Evolutionary conservation across 352 stramenopile genomes (phyloP).

Genomic region (Globisporangium heterothallicum): DNA sequence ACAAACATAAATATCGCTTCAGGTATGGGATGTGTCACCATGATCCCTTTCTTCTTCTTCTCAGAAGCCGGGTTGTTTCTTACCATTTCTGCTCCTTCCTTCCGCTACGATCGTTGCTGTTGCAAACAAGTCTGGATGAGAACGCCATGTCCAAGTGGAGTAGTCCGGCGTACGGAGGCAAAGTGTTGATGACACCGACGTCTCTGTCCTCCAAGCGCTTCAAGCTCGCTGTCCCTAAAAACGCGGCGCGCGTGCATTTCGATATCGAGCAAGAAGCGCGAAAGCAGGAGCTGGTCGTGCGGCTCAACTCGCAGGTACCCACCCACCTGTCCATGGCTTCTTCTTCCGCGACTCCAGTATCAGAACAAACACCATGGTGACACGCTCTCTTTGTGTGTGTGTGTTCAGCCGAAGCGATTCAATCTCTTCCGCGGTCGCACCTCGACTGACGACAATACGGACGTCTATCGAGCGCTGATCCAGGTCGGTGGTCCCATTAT

Average conservation of each 20-base stretch:
- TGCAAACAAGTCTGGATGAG: slow-evolving; percentile 59
- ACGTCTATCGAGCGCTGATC: slow-evolving; percentile 38
- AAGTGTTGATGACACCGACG: slow-evolving; percentile 48
- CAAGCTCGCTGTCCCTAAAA: slow-evolving; percentile 40
- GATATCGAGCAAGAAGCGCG: slow-evolving; percentile 68
- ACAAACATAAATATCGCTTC: slow-evolving; percentile 79
- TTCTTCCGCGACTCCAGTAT: too few relatives aligned
- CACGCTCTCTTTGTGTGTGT: neutral
- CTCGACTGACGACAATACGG: slow-evolving; percentile 21
- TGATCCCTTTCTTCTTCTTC: slow-evolving; percentile 2
- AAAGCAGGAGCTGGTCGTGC: slow-evolving; percentile 66
- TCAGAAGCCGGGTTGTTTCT: neutral
- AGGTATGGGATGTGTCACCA: slow-evolving; percentile 23
- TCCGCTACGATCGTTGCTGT: too few relatives aligned
- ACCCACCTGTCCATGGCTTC: neutral
- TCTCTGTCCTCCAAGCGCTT: slow-evolving; percentile 43
- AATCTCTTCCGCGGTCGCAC: slow-evolving; percentile 41
- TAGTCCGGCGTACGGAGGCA: slow-evolving; percentile 56
- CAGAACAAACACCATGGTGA: too few relatives aligned
- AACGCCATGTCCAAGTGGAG: slow-evolving; percentile 53
- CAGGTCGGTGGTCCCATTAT: slow-evolving; percentile 19
- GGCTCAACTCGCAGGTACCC: slow-evolving; percentile 44
- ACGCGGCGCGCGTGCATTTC: slow-evolving; percentile 45
- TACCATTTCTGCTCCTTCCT: neutral
- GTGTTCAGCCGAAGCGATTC: slow-evolving; percentile 32